phyloP scores from a whole-genome alignment of 345 rosid species.

The Cardamine chenopodiifolia region DNA sequence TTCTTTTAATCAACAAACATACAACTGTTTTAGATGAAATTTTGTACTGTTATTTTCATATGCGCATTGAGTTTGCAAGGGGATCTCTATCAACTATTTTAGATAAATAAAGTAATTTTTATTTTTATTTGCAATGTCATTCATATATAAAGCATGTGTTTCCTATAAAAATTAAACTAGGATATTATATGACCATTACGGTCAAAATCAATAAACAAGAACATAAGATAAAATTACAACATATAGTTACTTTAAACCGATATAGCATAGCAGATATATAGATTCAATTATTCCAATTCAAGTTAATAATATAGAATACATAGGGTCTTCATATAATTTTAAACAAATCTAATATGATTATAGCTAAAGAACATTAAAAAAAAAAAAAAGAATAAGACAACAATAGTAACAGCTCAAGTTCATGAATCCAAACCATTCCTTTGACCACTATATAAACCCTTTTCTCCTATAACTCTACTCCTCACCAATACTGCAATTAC shows the following conservation, averaged over 20 bases:
- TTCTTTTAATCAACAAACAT: too few species aligned
- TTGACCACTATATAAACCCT: constrained; percentile 52
- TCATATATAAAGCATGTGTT: neutral
- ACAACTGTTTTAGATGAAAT: too few species aligned
- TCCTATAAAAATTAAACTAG: neutral
- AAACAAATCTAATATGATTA: neutral
- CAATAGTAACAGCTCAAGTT: constrained; percentile 47
- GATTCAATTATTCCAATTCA: neutral
- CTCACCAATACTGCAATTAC: neutral
- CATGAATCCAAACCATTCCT: constrained; percentile 51
- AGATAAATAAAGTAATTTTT: neutral
- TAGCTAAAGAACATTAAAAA: neutral
- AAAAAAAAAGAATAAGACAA: neutral
- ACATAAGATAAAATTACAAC: neutral
- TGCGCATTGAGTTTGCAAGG: neutral
- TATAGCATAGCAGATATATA: neutral
- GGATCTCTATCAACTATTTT: neutral
- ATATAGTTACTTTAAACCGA: neutral
- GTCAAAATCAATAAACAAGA: neutral
- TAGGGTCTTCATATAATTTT: neutral
- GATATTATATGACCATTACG: too few species aligned
- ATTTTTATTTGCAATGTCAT: too few species aligned
- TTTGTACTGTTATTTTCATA: too few species aligned
- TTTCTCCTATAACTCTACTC: constrained; percentile 21
- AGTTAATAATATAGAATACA: neutral